phyloP scores from a whole-genome alignment of 495 filamentous ascomycete species.

The Hypomontagnella submonticulosa region DNA sequence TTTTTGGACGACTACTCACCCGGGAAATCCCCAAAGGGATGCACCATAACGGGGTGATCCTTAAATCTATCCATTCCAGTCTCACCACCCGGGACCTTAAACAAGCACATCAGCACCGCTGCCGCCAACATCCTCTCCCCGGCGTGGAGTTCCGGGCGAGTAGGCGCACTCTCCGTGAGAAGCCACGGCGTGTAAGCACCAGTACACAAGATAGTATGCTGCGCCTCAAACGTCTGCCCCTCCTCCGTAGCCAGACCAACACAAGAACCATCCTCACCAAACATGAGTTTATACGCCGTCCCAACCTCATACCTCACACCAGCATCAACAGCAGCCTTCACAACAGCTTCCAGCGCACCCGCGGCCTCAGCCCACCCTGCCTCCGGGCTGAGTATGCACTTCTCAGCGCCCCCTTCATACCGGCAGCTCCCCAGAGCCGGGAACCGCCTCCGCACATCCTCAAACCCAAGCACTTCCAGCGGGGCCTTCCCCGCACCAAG shows the following conservation, averaged over 20 bases:
- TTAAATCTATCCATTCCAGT: slow-evolving; percentile 43
- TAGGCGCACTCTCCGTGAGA: slow-evolving; percentile 60
- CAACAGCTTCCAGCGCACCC: slow-evolving; percentile 57
- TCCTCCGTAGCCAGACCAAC: slow-evolving; percentile 52
- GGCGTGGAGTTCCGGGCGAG: slow-evolving; percentile 55
- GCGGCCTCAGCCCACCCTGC: slow-evolving; percentile 68
- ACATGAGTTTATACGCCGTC: slow-evolving; percentile 53
- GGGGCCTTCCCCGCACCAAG: slow-evolving; percentile 1
- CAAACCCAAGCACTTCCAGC: neutral
- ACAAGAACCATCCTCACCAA: slow-evolving; percentile 53
- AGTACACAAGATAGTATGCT: slow-evolving; percentile 56
- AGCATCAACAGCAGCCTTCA: slow-evolving; percentile 51
- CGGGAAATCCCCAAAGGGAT: slow-evolving; percentile 31
- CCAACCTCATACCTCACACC: slow-evolving; percentile 61
- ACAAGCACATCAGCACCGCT: slow-evolving; percentile 59
- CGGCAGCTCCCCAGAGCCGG: slow-evolving; percentile 52
- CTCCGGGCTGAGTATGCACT: slow-evolving; percentile 52
- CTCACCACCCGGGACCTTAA: slow-evolving; percentile 39
- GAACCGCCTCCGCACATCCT: slow-evolving; percentile 52
- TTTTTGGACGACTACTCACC: slow-evolving; percentile 19
- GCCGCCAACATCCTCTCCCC: slow-evolving; percentile 60
- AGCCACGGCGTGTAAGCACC: slow-evolving; percentile 63
- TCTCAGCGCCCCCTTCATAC: slow-evolving; percentile 22
- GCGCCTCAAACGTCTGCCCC: slow-evolving; percentile 52
- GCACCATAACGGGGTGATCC: slow-evolving; percentile 41